phyloP scores from a whole-genome alignment of 108 stramenopile species.

The Cyclotella atomus region DNA sequence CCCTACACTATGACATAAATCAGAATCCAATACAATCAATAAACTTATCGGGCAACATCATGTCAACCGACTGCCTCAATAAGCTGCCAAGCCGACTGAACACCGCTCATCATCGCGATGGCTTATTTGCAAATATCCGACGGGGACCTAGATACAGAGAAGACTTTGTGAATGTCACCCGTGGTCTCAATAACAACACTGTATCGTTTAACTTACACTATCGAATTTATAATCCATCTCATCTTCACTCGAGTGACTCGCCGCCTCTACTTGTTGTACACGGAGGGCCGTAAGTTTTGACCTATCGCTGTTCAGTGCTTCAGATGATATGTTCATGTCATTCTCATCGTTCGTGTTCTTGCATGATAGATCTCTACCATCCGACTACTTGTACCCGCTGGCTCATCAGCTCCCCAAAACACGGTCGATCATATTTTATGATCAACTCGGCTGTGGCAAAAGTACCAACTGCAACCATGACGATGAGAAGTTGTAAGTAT shows the following conservation, averaged over 20 bases:
- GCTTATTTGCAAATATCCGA: constrained; percentile 22
- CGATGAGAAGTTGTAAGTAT: constrained; percentile 40
- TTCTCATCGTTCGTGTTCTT: too few species aligned
- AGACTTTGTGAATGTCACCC: constrained; percentile 30
- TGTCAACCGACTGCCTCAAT: constrained; percentile 1
- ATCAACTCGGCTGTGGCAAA: constrained; percentile 56
- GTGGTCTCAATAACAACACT: constrained; percentile 13
- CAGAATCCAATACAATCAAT: neutral
- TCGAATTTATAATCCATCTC: constrained; percentile 46
- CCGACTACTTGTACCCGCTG: constrained; percentile 48
- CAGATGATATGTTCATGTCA: neutral
- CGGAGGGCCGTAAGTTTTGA: constrained; percentile 51
- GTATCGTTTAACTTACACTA: constrained; percentile 27
- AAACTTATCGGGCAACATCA: neutral
- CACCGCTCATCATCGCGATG: constrained; percentile 1
- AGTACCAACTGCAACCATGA: constrained; percentile 39
- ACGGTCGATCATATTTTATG: constrained; percentile 53
- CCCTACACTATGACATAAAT: constrained; percentile 2
- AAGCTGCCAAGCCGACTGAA: neutral
- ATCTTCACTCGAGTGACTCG: constrained; percentile 28
- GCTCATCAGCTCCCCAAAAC: constrained; percentile 44
- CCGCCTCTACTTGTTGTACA: constrained; percentile 49
- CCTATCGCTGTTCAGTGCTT: neutral
- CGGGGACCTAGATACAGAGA: constrained; percentile 40
- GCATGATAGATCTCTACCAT: constrained; percentile 56